Base-by-base conservation (phyloP, 2,329 filamentous ascomycete species). In the Claviceps arundinis region DNA sequence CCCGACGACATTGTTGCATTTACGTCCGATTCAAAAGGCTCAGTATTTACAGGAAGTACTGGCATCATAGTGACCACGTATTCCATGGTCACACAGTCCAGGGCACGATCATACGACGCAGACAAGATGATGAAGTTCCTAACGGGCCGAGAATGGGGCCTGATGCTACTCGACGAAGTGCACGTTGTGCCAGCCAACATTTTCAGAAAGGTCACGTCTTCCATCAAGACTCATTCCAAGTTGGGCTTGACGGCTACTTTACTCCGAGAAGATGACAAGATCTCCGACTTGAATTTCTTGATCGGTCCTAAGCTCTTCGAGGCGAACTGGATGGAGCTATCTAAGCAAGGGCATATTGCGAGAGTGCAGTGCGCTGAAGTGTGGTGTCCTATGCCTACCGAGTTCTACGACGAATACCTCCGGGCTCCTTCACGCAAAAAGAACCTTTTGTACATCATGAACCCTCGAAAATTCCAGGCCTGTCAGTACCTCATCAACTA, bases 401-500 rank as follows among this genome's bases (percentile, higher is more conserved):
- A 98, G 60, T 98, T 98, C 65, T 97, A 96, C 67, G 85, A 89
- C 17, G 89, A 97, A 65, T 98, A 97, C 69, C 78, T 97, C 54
- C 80, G 81, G 56, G 82, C 81, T 13, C 81, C 80, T 16, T 67
- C 71, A 1, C 68, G 72, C 7, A 71, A 72, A 59, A 70, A 71
- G 60, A 68, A 67, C 3, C 55, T 73, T 5, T 78, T 97, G 2
- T 96, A 93, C 61, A 94, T 94, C 58, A 97, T 98, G 90, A 98
- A 98, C 62, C 93, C 93, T 1, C 79, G 85, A 58, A 98, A 98
- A 68, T 95, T 96, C 65, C 93, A 97, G 68, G 90, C 91, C 0
- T 95, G 89, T 61, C 91, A 98, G 65, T 97, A 93, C 63, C 76
- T 98, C n/a, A 97, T 98, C 64, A 87, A 97, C 66, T 97, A 95